Conservation (phyloP, 1,284 basidiomycete species). For the Meripilus lineatus region DNA sequence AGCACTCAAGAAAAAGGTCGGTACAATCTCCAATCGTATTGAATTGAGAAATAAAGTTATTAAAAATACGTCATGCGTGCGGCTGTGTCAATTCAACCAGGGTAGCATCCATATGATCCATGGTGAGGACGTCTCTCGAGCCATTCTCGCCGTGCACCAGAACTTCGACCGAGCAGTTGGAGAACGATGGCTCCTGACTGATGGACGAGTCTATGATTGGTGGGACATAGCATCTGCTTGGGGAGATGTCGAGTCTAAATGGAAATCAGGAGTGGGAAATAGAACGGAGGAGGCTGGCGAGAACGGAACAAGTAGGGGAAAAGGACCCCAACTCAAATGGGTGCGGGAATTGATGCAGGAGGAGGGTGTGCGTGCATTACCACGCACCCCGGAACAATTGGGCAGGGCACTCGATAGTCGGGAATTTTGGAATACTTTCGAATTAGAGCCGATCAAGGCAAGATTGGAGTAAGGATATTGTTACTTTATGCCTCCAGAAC, state of each 20-base stretch:
- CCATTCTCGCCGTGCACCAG: conserved; percentile 48
- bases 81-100: conserved; percentile 27
- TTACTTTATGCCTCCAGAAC: too few relatives aligned
- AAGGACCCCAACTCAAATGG: conserved; percentile 34
- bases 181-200: conserved; percentile 53
- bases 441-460: conserved; percentile 31
- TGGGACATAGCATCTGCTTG: conserved; percentile 61
- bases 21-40: conserved; percentile 7
- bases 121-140: conserved; percentile 52
- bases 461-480: conserved; percentile 13
- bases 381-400: conserved; percentile 41
- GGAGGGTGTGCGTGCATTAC: conserved; percentile 44
- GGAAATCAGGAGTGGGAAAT: too few relatives aligned
- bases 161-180: conserved; percentile 39
- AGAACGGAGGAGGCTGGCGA: background rate
- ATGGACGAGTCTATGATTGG: conserved; percentile 61
- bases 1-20: conserved; percentile 43
- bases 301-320: conserved; percentile 5
- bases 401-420: conserved; percentile 53
- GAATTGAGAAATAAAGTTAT: background rate
- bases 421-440: conserved; percentile 49
- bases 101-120: conserved; percentile 57
- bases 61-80: background rate
- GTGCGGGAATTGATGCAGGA: conserved; percentile 56
- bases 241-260: conserved; percentile 25